Evolutionary conservation across 2,329 filamentous ascomycete species (phyloP).

Genomic region (Xylariaceae sp.): DNA sequence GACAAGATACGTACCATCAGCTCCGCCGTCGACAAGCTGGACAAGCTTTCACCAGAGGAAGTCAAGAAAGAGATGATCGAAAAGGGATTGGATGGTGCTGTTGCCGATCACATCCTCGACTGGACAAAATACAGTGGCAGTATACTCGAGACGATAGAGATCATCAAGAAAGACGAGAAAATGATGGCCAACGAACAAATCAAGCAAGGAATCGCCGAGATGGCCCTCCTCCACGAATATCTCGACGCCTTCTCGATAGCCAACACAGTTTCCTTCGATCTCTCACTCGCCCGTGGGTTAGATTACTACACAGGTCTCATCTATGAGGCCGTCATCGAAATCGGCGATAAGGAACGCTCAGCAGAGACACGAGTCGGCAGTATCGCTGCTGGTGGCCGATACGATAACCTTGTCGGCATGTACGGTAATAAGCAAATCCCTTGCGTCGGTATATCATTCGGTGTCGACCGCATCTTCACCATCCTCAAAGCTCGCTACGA

Average conservation of each 20-base stretch:
- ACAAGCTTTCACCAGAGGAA: constrained; percentile 71
- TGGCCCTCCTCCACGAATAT: constrained; percentile 65
- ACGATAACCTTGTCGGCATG: constrained; percentile 75
- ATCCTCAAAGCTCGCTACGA: constrained; percentile 68
- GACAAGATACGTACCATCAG: constrained; percentile 73
- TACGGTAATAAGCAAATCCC: constrained; percentile 70
- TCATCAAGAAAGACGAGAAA: constrained; percentile 54
- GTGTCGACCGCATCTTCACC: constrained; percentile 74
- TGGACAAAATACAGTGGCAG: constrained; percentile 67
- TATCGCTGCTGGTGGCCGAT: constrained; percentile 71
- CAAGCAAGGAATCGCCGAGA: constrained; percentile 65
- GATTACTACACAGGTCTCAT: constrained; percentile 71
- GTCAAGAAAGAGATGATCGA: constrained; percentile 74
- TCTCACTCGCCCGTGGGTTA: constrained; percentile 68
- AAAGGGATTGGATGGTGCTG: constrained; percentile 62
- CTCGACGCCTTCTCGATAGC: constrained; percentile 62
- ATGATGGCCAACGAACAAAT: constrained; percentile 61
- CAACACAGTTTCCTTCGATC: constrained; percentile 65
- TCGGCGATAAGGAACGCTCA: constrained; percentile 55
- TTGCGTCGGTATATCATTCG: constrained; percentile 75
- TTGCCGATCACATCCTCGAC: constrained; percentile 69
- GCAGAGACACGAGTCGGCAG: constrained; percentile 72
- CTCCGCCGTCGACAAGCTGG: constrained; percentile 74
- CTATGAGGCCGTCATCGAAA: constrained; percentile 68
- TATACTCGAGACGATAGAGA: constrained; percentile 56